These are phyloP conservation scores for Psidium friedrichsthalianum DNA, from an alignment of 345 rosid genomes.

Conservation along the genomic window DNA sequence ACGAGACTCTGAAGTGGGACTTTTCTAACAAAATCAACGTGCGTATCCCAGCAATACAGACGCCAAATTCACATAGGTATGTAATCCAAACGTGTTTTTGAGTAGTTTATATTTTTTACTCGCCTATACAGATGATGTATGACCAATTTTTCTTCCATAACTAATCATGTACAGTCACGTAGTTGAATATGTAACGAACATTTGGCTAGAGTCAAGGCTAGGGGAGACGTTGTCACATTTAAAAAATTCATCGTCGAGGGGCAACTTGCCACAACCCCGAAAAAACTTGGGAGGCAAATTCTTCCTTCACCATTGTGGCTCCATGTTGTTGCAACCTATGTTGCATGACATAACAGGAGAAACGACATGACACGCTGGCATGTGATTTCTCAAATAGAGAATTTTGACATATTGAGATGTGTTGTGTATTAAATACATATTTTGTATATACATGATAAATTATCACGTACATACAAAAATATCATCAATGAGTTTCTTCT, in stretches of 20 bases:
- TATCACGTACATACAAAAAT: too few relatives aligned
- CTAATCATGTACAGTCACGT: neutral
- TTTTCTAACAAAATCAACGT: neutral
- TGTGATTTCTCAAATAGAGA: too few relatives aligned
- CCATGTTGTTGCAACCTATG: neutral
- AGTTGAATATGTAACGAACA: neutral
- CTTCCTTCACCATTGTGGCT: neutral
- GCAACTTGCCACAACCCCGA: neutral
- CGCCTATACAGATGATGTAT: neutral
- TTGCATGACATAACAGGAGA: too few relatives aligned
- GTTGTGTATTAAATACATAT: too few relatives aligned
- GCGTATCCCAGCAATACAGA: rapidly evolving
- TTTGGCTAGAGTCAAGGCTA: neutral
- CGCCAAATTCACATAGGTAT: neutral
- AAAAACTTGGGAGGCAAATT: neutral
- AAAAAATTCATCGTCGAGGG: neutral
- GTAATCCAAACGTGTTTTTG: neutral
- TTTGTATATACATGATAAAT: too few relatives aligned
- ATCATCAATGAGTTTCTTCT: too few relatives aligned
- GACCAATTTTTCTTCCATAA: neutral
- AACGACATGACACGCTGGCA: too few relatives aligned
- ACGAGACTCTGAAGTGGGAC: rapidly evolving
- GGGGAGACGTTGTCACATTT: too few relatives aligned
- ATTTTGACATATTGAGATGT: too few relatives aligned
- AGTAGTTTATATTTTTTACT: neutral